These are phyloP conservation scores for Solanum appendiculatum DNA, from an alignment of 257 asterid genomes.

Conservation along the genomic window DNA sequence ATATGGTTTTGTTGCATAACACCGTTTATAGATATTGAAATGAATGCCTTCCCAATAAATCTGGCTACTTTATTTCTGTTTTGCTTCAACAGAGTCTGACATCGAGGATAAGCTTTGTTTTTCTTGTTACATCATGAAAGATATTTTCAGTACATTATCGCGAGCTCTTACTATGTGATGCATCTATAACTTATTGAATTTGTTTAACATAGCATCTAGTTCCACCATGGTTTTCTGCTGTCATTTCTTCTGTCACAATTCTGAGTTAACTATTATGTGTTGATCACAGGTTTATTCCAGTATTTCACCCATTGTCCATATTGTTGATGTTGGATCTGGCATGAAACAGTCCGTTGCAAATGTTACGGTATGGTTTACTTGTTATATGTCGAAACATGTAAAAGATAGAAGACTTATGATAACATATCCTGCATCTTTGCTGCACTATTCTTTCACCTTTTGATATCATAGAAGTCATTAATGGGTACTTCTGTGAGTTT, in stretches of 20 bases:
- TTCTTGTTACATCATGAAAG: neutral
- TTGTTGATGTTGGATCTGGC: slow-evolving; percentile 81
- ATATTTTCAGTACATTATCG: neutral
- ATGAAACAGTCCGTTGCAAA: slow-evolving; percentile 68
- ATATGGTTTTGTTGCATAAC: neutral
- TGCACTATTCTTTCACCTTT: neutral
- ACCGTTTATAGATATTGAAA: neutral
- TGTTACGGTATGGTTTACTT: slow-evolving; percentile 54
- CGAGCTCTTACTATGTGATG: neutral
- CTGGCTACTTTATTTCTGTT: neutral
- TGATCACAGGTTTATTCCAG: slow-evolving; percentile 70
- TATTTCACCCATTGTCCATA: slow-evolving; percentile 75
- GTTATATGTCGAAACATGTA: neutral
- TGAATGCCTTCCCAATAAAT: neutral
- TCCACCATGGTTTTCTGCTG: neutral
- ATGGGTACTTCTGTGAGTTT: neutral
- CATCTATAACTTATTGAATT: neutral
- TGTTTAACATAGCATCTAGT: neutral
- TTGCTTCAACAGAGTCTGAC: neutral
- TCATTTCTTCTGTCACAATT: neutral
- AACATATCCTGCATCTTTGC: neutral
- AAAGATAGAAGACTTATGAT: neutral
- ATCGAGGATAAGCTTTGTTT: neutral
- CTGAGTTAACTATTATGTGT: neutral
- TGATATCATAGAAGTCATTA: neutral